Base-by-base conservation (phyloP, 257 asterid genomes). In the Petunia secreta region DNA sequence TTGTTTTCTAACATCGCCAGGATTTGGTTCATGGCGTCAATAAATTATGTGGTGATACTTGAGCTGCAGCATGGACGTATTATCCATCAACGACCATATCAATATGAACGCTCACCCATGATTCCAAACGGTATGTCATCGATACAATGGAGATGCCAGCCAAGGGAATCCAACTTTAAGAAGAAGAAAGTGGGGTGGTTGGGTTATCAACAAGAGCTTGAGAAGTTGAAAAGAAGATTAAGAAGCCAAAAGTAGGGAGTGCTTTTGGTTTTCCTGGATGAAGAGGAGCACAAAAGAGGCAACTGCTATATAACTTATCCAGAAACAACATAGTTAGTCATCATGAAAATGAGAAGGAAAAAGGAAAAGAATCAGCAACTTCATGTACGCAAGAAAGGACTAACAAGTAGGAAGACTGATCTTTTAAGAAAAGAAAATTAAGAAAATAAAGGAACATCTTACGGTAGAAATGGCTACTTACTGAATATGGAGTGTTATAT, bases 401-500 rank as follows among this genome's bases (percentile, higher is more conserved):
- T 25, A 60, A 3, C 44, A 63, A 8, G 44, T 25, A 69, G 3
- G 0, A 50, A 34, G 11, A 52, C 46, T 50, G 46, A 6, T 34
- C 40, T 34, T 5, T 5, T 50, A 34, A 50, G 77, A 50, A 73
- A 50, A 34, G 14, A 73, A 50, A 36, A 73, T 13, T 50, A 50
- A 73, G 78, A 73, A 1, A 0, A 2, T 13, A 6, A 38, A 63
- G 5, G 68, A 63, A 34, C 13, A 63, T 63, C 1, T 16, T 8
- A 79, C 4, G 34, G 65, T n/a, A 54, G 66, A 63, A 11, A 64
- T 38, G 44, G 60, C 63, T 62, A 89, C 96, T 95, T 86, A 92
- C 99, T 79, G 99, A 93, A 85, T 64, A 36, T 11, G 99, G 98
- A 75, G 97, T 93, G 91, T 91, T 92, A 73, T 95, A 95, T 77